Evolutionary conservation across 1,139 yeast genomes (phyloP).

Genomic region (Starmera stellimalicola): DNA sequence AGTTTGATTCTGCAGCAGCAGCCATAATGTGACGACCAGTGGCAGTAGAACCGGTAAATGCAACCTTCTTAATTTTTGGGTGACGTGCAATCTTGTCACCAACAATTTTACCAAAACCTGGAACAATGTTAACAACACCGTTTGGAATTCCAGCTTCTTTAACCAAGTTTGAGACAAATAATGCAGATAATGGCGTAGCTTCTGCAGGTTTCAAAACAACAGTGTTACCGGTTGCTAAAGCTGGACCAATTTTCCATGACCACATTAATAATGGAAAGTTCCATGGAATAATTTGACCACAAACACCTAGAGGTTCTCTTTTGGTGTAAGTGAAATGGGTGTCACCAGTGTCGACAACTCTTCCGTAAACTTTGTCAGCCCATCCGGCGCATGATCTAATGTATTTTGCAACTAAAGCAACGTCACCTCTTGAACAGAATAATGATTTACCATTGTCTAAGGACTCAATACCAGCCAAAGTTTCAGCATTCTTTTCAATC

Average conservation of each 20-base stretch:
- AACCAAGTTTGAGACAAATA: conserved; percentile 51
- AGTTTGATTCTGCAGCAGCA: conserved; percentile 55
- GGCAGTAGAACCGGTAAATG: conserved; percentile 82
- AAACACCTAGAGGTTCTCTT: conserved; percentile 66
- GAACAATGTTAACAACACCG: conserved; percentile 68
- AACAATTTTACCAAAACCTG: conserved; percentile 58
- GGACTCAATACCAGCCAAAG: conserved; percentile 55
- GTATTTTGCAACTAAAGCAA: conserved; percentile 46
- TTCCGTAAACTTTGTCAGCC: conserved; percentile 65
- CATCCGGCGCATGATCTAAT: conserved; percentile 68
- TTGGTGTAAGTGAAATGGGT: conserved; percentile 40
- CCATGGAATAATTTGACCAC: conserved; percentile 85
- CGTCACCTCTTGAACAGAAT: conserved; percentile 42
- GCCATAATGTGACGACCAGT: conserved; percentile 72
- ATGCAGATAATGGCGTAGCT: conserved; percentile 72
- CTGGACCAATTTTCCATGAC: conserved; percentile 79
- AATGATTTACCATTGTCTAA: conserved; percentile 71
- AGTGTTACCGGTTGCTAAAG: conserved; percentile 75
- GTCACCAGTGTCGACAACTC: conserved; percentile 48
- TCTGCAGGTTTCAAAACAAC: conserved; percentile 77
- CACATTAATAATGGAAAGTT: conserved; percentile 76
- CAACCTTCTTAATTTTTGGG: conserved; percentile 59
- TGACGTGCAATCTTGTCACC: conserved; percentile 53
- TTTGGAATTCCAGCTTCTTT: conserved; percentile 72
- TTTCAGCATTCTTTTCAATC: conserved; percentile 46